These are phyloP conservation scores for Penicillium sp. DNA, from an alignment of 2,329 filamentous ascomycete genomes.

Conservation along the genomic window DNA sequence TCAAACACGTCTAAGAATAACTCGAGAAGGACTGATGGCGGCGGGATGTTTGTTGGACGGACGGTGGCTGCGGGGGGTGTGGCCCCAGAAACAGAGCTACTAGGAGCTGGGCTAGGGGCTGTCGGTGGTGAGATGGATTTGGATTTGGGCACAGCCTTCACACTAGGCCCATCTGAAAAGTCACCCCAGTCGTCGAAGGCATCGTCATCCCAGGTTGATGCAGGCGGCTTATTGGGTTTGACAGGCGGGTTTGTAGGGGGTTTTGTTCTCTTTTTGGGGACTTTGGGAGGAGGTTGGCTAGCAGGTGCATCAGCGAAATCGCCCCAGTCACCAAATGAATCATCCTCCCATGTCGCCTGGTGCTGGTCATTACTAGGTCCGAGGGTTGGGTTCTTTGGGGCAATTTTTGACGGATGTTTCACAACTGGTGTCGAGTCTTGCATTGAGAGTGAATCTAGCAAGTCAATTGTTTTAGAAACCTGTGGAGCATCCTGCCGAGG, in stretches of 20 bases:
- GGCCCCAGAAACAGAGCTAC: conserved; percentile 13
- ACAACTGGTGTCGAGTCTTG: conserved; percentile 19
- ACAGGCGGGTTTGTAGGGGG: conserved; percentile 6
- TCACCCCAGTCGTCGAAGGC: conserved; percentile 24
- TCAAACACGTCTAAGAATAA: conserved; percentile 70
- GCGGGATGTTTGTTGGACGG: conserved; percentile 83
- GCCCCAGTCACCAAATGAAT: conserved; percentile 22
- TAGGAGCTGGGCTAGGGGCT: conserved; percentile 10
- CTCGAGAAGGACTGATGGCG: conserved; percentile 77
- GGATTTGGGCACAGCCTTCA: conserved; percentile 3
- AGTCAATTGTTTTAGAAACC: conserved; percentile 18
- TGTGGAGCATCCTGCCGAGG: not conserved
- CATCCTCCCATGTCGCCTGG: conserved; percentile 17
- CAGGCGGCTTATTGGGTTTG: conserved; percentile 6
- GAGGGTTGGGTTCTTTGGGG: not conserved
- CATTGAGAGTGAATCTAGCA: conserved; percentile 32
- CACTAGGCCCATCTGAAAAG: conserved; percentile 20
- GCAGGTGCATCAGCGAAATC: conserved; percentile 18
- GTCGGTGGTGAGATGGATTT: conserved; percentile 3
- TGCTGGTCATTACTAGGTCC: conserved; percentile 16
- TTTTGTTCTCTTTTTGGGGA: conserved; percentile 12
- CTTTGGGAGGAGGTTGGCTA: conserved; percentile 7
- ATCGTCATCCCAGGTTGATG: conserved; percentile 22
- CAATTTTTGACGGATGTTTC: not conserved
- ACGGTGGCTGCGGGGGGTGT: conserved; percentile 22